A percentile compares a stretch with the other conserved stretches of the same genome.
Conservation (phyloP, 495 filamentous ascomycete species). For the Penicillium samsonianum region DNA sequence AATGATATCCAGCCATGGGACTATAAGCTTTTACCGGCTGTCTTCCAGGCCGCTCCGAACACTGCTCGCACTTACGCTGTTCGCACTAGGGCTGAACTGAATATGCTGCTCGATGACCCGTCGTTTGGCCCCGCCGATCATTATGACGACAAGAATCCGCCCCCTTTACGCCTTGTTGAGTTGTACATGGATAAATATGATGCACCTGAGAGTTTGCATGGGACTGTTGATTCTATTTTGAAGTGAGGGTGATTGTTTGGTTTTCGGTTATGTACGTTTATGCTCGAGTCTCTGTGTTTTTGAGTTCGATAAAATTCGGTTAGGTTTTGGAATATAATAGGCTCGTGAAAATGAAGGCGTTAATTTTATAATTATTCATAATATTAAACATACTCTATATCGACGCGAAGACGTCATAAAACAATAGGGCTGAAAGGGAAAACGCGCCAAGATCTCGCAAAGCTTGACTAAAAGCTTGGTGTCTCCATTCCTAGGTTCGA, state of each 20-base stretch:
- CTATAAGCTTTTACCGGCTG: slow-evolving; percentile 6
- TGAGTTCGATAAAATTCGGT: no score
- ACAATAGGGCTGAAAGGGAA: slow-evolving; percentile 6
- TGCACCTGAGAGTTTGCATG: slow-evolving; percentile 5
- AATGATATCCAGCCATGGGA: slow-evolving; percentile 68
- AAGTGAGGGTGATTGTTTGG: background rate
- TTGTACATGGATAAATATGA: slow-evolving; percentile 18
- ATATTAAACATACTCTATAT: background rate
- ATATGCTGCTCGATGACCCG: slow-evolving; percentile 10
- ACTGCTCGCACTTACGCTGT: slow-evolving; percentile 10
- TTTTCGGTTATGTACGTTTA: background rate
- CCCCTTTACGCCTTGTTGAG: slow-evolving; percentile 17
- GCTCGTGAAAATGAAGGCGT: no score
- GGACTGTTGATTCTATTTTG: background rate
- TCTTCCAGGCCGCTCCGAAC: slow-evolving; percentile 12
- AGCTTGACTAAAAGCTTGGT: slow-evolving; percentile 15
- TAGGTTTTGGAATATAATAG: no score
- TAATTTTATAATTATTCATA: no score
- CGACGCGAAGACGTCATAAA: background rate
- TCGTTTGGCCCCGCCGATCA: slow-evolving; percentile 12
- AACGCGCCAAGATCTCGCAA: slow-evolving; percentile 6
- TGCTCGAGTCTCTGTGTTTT: background rate
- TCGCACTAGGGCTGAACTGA: slow-evolving; percentile 10
- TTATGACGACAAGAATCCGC: slow-evolving; percentile 3
- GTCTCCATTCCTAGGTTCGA: background rate